Evolutionary conservation across 495 filamentous ascomycete genomes (phyloP), one percentile per base, ranked within the genome.

Genomic region (Neurospora sp.): DNA sequence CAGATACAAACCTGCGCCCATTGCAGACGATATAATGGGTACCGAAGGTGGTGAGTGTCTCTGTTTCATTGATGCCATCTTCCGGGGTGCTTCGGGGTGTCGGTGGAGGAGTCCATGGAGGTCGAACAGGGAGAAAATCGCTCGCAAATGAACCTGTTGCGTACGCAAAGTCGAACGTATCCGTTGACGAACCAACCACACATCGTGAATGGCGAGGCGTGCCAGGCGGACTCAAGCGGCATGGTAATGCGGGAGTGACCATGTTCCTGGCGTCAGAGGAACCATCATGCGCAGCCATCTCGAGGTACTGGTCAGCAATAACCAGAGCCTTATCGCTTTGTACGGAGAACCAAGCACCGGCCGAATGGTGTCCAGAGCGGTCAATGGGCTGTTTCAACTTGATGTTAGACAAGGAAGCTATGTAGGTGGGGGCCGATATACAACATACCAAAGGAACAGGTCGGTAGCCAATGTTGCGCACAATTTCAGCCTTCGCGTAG

Each of bases 381-480:
- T 48, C n/a, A 5, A 27, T 23, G 31, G 20, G 27, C n/a, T 44
- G 72, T 48, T 70, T 59, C 37, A 31, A 70, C 18, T 31, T 74
- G 35, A 20, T 39, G 42, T 23, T 72, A 16, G 38, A 40, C 59
- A 39, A n/a, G 42, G 38, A 39, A 27, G 23, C 54, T 5, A 14
- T 35, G 23, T 18, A 9, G 23, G 27, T 18, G 27, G 54, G 54
- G 6, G 54, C 23, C 12, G 27, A 66, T 35, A 66, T 66, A 35
- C 14, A 66, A 18, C 76, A 72, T 78, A 85, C 83, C 79, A 76
- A 41, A 12, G 81, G 80, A 12, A 83, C 78, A 10, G 82, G 35
- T 12, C 82, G 79, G 27, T 76, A 73, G 20, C 84, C 84, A 37
- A 85, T 76, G 18, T 83, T 78, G 71, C 70, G 79, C 14, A 84